These are phyloP conservation scores for Cryphonectria nitschkei DNA, from an alignment of 2,329 filamentous ascomycete species.

Conservation along the genomic window DNA sequence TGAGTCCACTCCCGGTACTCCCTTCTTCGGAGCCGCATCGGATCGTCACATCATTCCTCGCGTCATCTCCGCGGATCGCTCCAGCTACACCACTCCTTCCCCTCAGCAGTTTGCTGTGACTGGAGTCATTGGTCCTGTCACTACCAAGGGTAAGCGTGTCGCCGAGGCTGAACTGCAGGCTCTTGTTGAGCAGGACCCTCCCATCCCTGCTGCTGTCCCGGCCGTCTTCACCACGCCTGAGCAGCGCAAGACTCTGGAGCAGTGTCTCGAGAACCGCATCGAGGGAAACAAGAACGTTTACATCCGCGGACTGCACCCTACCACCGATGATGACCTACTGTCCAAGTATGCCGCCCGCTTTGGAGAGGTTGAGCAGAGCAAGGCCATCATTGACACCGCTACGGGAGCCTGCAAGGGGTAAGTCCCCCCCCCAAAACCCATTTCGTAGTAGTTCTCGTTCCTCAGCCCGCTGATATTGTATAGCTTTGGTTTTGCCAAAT, in stretches of 20 bases:
- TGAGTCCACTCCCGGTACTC: slow-evolving; percentile 68
- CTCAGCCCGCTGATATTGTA: slow-evolving; percentile 36
- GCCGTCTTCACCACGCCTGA: slow-evolving; percentile 85
- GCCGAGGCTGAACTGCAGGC: slow-evolving; percentile 62
- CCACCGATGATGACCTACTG: slow-evolving; percentile 90
- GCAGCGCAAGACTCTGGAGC: slow-evolving; percentile 86
- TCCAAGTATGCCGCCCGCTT: slow-evolving; percentile 83
- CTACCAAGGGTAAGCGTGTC: slow-evolving; percentile 46
- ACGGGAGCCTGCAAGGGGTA: slow-evolving; percentile 97
- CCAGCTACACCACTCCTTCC: slow-evolving; percentile 69
- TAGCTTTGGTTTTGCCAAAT: slow-evolving; percentile 98
- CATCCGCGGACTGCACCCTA: slow-evolving; percentile 92
- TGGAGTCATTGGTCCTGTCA: slow-evolving; percentile 43
- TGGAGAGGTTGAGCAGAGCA: slow-evolving; percentile 92
- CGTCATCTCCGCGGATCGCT: slow-evolving; percentile 62
- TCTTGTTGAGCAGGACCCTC: slow-evolving; percentile 74
- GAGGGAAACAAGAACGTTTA: slow-evolving; percentile 96
- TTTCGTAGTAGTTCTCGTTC: not conserved
- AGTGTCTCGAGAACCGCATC: slow-evolving; percentile 90
- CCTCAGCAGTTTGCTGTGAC: slow-evolving; percentile 59
- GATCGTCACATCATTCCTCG: slow-evolving; percentile 64
- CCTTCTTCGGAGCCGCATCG: slow-evolving; percentile 62
- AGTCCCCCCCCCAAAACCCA: slow-evolving; percentile 34
- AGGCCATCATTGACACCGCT: slow-evolving; percentile 95
- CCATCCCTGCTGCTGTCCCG: slow-evolving; percentile 85